Evolutionary conservation across 305 asterid genomes (phyloP).

Genomic region (Rubia peregrina): DNA sequence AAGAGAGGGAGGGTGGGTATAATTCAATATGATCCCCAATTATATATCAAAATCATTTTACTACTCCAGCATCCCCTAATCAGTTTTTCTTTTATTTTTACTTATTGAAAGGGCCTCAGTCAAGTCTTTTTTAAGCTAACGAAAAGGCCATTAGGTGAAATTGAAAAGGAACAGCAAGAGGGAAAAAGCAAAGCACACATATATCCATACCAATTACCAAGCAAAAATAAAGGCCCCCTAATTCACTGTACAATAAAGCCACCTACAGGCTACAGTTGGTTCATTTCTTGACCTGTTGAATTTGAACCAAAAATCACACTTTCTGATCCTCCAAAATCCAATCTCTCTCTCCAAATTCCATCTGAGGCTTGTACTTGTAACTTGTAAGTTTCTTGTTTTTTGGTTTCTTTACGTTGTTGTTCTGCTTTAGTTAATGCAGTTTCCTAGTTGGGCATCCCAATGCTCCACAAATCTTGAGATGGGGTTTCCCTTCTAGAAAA

Average conservation of each 20-base stretch:
- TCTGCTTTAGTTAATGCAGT: background rate
- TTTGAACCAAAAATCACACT: background rate
- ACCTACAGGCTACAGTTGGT: background rate
- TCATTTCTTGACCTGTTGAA: background rate
- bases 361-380: background rate
- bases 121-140: conserved; percentile 6
- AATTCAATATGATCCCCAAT: background rate
- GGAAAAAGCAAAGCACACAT: background rate
- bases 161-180: background rate
- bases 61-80: background rate
- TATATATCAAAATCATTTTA: background rate
- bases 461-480: conserved; percentile 16
- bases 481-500: background rate
- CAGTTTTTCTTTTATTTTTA: background rate
- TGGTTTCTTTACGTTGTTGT: background rate
- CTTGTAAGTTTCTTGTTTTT: background rate
- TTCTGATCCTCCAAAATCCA: background rate
- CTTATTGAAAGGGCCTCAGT: background rate
- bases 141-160: conserved; percentile 1
- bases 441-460: conserved; percentile 2
- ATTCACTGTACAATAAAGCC: conserved; percentile 1
- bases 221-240: background rate
- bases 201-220: background rate
- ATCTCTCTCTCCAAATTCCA: background rate
- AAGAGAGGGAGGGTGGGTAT: too few species aligned